These are phyloP conservation scores for Stenogyne calaminthoides DNA, from an alignment of 305 asterid species.

Conservation along the genomic window DNA sequence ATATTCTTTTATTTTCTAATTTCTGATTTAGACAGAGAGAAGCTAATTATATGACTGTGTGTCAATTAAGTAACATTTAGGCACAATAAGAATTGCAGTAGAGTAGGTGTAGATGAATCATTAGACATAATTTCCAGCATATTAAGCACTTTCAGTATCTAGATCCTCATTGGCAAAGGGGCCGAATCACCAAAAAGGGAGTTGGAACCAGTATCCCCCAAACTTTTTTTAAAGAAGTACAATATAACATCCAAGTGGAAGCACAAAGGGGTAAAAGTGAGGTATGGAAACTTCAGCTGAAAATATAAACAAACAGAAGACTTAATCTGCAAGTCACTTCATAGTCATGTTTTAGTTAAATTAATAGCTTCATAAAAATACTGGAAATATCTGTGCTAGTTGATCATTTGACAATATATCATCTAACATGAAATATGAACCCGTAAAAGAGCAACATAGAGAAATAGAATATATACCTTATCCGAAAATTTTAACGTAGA, in stretches of 20 bases:
- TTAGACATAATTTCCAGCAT: background rate
- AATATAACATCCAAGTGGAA: conserved; percentile 4
- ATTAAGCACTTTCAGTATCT: background rate
- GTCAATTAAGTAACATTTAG: background rate
- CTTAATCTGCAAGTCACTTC: background rate
- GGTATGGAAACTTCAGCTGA: background rate
- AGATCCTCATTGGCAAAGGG: background rate
- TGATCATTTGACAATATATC: conserved; percentile 4
- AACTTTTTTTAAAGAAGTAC: background rate
- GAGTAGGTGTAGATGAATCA: conserved; percentile 7
- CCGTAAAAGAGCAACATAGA: conserved; percentile 16
- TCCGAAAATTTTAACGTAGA: conserved; percentile 35
- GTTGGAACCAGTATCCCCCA: background rate
- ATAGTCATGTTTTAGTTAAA: background rate
- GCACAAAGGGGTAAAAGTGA: background rate
- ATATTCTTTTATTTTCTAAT: background rate
- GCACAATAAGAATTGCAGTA: conserved; percentile 4
- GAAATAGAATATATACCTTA: conserved; percentile 40
- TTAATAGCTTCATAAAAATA: background rate
- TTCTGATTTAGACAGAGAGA: conserved; percentile 3
- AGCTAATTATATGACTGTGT: background rate
- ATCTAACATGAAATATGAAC: background rate
- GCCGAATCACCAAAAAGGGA: background rate
- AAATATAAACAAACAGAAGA: conserved; percentile 1
- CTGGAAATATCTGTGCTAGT: background rate